phyloP scores from a whole-genome alignment of 306 rosid genomes.

The Lathyrus aphaca region DNA sequence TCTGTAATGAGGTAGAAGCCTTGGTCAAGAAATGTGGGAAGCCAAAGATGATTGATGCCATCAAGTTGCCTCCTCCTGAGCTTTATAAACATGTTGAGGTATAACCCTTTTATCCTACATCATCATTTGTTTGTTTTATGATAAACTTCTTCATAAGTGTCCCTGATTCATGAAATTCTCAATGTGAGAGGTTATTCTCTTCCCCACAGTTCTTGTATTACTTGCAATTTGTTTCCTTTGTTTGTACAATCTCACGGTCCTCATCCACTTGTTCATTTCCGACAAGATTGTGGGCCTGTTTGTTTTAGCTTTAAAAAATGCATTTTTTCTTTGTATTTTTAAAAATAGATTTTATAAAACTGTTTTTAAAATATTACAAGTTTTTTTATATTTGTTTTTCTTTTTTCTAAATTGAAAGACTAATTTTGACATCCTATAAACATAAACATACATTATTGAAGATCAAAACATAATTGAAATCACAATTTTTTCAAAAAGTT shows the following conservation, averaged over 20 bases:
- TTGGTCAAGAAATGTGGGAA: slow-evolving; percentile 90
- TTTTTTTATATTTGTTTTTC: too few species aligned
- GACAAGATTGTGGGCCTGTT: background rate
- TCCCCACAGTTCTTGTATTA: slow-evolving; percentile 8
- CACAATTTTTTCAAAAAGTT: too few species aligned
- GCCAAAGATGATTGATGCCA: slow-evolving; percentile 90
- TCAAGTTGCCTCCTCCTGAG: slow-evolving; percentile 90
- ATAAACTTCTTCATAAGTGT: background rate
- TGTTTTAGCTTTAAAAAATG: too few species aligned
- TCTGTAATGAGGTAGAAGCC: slow-evolving; percentile 83
- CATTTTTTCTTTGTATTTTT: too few species aligned
- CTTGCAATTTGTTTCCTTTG: slow-evolving; percentile 12
- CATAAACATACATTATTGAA: too few species aligned
- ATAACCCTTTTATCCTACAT: slow-evolving; percentile 44
- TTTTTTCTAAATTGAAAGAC: too few species aligned
- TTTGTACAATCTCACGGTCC: slow-evolving; percentile 10
- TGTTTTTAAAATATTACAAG: too few species aligned
- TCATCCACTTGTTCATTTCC: background rate
- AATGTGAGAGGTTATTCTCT: slow-evolving; percentile 13
- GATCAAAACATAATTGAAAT: too few species aligned
- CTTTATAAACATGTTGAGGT: slow-evolving; percentile 84
- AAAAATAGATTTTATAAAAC: too few species aligned
- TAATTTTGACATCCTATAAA: too few species aligned
- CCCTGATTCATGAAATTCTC: slow-evolving; percentile 18
- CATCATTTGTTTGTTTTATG: slow-evolving; percentile 7